Evolutionary conservation across 2,329 filamentous ascomycete genomes (phyloP), one percentile per base, ranked within the genome.

Genomic region (Hortaea sp.): DNA sequence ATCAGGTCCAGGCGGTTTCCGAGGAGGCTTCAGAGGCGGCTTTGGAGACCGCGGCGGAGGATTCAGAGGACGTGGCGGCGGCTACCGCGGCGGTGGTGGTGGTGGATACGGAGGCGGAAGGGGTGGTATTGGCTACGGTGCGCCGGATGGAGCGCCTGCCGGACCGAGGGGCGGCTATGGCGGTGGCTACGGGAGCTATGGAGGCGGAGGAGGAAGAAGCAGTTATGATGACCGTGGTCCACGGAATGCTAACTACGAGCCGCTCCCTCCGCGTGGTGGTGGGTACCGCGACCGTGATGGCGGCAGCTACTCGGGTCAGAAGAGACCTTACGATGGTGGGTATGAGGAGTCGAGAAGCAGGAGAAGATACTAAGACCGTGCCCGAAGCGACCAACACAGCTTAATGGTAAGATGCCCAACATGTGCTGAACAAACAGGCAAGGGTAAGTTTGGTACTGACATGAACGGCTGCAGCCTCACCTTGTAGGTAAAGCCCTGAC

Each of bases 171-270:
- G 43, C 28, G 43, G 29, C 7, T 65, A 63, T 41, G 63, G 63
- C 42, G 58, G 66, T 40, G 60, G 65, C 9, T 58, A 61, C 27
- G 63, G 67, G 37, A 57, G 61, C 10, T 47, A 56, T 31, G 57
- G 56, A 41, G 56, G 59, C 5, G 51, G 54, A 41, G 67, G 66
- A 40, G 63, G 64, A 42, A 58, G 67, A 41, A 56, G 65, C 13
- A 58, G 59, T 6, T 58, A 62, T 44, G 59, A 58, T 39, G 61
- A 62, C 41, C 53, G 60, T 56, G 67, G 75, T 49, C 73, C 76
- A 48, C 83, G 79, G 47, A 85, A 85, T 54, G 85, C 85, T 70
- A 92, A 94, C 69, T 84, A 84, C 67, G 88, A 94, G 65, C 87
- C 86, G 51, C 79, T 92, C 63, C 82, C 84, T 60, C 79, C 80